These are phyloP conservation scores for Phytophthora cajani DNA, from an alignment of 352 stramenopile genomes.

Conservation along the genomic window DNA sequence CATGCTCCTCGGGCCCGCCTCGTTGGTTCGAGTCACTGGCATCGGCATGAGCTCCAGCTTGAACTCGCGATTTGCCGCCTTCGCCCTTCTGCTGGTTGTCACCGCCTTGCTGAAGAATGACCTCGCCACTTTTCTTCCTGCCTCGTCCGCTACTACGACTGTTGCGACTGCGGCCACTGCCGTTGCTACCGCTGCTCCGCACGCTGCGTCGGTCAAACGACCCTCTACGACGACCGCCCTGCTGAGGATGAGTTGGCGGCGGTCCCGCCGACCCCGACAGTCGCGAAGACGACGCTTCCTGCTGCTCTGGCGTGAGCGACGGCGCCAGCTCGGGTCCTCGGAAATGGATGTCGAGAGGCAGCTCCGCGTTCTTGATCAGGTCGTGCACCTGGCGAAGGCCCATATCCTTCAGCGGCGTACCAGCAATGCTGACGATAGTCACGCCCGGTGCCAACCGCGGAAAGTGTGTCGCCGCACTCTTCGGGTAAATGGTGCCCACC, in stretches of 20 bases:
- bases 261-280: conserved; percentile 3
- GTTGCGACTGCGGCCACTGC: conserved; percentile 37
- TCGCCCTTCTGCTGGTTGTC: conserved; percentile 31
- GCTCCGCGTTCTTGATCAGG: conserved; percentile 75
- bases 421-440: conserved; percentile 77
- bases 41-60: conserved; percentile 2
- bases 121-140: conserved; percentile 24
- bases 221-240: conserved; percentile 25
- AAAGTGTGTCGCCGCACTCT: conserved; percentile 81
- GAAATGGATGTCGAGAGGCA: conserved; percentile 79
- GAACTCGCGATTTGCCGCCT: not conserved
- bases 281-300: conserved; percentile 17
- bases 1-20: conserved; percentile 48
- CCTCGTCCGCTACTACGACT: conserved; percentile 34
- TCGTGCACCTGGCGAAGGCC: conserved; percentile 87
- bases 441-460: conserved; percentile 70
- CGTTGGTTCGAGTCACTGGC: conserved; percentile 60
- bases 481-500: conserved; percentile 86
- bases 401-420: conserved; percentile 57
- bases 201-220: conserved; percentile 38
- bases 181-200: conserved; percentile 40
- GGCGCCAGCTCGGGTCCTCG: conserved; percentile 32
- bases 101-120: conserved; percentile 14
- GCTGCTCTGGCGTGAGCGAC: conserved; percentile 20
- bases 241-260: conserved; percentile 13